Conservation (phyloP, 768 basidiomycete species). For the Leccinum boreale region DNA sequence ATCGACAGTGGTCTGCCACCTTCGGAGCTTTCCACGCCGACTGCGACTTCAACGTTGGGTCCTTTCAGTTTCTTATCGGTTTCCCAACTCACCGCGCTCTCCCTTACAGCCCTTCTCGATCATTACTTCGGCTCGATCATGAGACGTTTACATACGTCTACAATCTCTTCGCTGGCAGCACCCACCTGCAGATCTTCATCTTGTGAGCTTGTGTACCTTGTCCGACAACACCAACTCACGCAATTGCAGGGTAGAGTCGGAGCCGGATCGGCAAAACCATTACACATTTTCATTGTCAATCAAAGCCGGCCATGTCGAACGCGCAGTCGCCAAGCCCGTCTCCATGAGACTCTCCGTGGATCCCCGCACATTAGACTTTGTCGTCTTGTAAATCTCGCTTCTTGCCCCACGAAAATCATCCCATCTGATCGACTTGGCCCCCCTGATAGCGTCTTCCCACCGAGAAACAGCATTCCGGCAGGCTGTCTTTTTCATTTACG, state of each 20-base stretch:
- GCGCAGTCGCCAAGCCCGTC: slow-evolving; percentile 47
- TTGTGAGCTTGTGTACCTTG: slow-evolving; percentile 37
- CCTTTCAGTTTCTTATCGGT: background rate
- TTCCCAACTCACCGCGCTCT: slow-evolving; percentile 7
- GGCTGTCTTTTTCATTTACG: slow-evolving; percentile 56
- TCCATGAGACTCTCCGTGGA: slow-evolving; percentile 47
- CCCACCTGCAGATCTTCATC: slow-evolving; percentile 48
- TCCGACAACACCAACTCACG: slow-evolving; percentile 2
- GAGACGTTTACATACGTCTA: slow-evolving; percentile 43
- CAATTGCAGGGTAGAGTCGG: slow-evolving; percentile 29
- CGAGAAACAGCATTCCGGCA: slow-evolving; percentile 52
- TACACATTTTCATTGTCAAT: slow-evolving; percentile 55
- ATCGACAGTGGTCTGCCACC: slow-evolving; percentile 8
- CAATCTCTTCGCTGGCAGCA: slow-evolving; percentile 40
- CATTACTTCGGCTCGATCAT: slow-evolving; percentile 25
- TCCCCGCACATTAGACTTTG: slow-evolving; percentile 54
- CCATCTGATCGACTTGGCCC: background rate
- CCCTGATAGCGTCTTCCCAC: slow-evolving; percentile 50
- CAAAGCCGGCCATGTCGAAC: slow-evolving; percentile 53
- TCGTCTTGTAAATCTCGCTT: slow-evolving; percentile 51
- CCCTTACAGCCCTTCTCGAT: slow-evolving; percentile 17
- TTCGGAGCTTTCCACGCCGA: background rate
- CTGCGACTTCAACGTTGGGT: slow-evolving; percentile 7
- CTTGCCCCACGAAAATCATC: background rate
- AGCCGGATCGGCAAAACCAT: slow-evolving; percentile 25